Base-by-base conservation (phyloP, 225 moss, liverwort and hornwort genomes). In the Ulota crispa region DNA sequence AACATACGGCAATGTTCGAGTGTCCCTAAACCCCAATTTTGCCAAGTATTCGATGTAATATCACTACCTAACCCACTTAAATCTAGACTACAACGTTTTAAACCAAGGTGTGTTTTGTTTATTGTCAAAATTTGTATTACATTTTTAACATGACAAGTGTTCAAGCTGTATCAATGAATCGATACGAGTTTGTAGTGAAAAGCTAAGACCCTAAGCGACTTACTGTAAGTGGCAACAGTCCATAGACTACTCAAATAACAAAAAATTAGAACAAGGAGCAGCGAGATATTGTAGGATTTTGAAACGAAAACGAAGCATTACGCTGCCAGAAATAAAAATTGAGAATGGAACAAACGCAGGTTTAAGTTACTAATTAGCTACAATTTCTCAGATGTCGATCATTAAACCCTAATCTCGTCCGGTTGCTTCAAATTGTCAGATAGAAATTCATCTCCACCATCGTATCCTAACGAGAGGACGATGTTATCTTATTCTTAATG, bases 381-480 rank as follows among this genome's bases (percentile, higher is more conserved):
- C 3, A 1, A 18, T 3, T 78, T 55, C 18, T 54, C 20, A 24
- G 4, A 67, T 78, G 7, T 27, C 37, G 60, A 67, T 23, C 30
- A 47, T 74, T 47, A 60, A 61, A 79, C 61, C 84, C 79, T 57
- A 84, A 68, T 45, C 9, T 45, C 24, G 43, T 26, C 66, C 28
- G 13, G n/a, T 39, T 21, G 21, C 47, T 54, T 67, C 19, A 2
- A 50, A 23, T 50, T 82, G 56, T 69, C 37, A 27, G 37, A 52
- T 15, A 64, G 26, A 42, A 66, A 73, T 26, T 9, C 30, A 20
- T 19, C 52, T 28, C 60, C 59, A 43, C 45, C 15, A 39, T 53
- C 59, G 18, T 8, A 41, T 7, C 41, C 42, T 20, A 27, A 27
- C 7, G 7, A 60, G 60, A 60, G 75, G 42, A 61, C 42, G 28